Base-by-base conservation (phyloP, 1,284 basidiomycete species). In the Laetiporus sulphureus region DNA sequence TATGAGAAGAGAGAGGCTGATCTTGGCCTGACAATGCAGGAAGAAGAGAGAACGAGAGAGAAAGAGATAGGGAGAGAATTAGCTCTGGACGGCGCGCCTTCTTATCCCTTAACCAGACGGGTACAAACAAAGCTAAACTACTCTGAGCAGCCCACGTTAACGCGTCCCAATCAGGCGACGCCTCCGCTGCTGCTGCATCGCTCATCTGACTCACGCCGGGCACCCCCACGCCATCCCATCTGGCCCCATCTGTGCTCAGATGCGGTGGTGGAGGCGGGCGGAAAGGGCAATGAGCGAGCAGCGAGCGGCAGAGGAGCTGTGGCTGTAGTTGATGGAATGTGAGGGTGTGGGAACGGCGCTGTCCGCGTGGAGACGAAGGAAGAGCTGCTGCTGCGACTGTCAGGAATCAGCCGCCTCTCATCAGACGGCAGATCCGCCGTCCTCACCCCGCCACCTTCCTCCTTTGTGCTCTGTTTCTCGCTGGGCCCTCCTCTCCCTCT, bases 101-200 rank as follows among this genome's bases (percentile, higher is more conserved):
- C 71, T 72, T 72, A 72, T 72, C 67, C 42, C 66, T 58, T 71
- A 69, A 68, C 70, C 66, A 68, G 64, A 61, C 62, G n/a, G n/a
- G 65, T 52, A 61, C 63, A 64, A 65, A 64, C 63, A 65, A 62
- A 47, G 50, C 58, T 59, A 57, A 61, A 61, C 59, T 60, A 53
- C 47, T 57, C 53, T 55, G 53, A 56, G 50, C 53, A 46, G 47
- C 47, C 52, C 57, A 51, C 45, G 46, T 49, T 49, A 42, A 27
- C 32, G 31, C 38, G 44, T 38, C 52, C 52, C n/a, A 45, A 50
- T 50, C 40, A 31, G 45, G 53, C 37, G 41, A 49, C 47, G 45
- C 48, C 45, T 49, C 53, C 46, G 44, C 33, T 53, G 42, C 44
- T 47, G 47, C 48, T 49, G 44, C 43, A 42, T 44, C 42, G 34